Conservation (phyloP, 352 stramenopile genomes). For the Pythium inflatum region DNA sequence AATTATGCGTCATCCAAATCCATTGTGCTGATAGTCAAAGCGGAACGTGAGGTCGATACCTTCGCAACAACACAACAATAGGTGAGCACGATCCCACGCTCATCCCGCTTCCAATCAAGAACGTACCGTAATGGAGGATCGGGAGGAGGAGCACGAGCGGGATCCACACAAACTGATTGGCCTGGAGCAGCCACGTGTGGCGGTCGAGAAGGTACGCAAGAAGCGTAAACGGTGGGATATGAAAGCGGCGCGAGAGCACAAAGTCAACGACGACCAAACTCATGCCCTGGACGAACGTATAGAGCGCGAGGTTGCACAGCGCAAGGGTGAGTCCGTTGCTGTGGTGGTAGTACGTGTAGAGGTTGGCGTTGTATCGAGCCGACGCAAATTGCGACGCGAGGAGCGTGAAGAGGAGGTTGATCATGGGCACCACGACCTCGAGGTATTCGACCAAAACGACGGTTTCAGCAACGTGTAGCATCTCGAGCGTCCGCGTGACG, state of each 20-base stretch:
- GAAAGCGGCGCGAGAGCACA: not conserved
- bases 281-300: not conserved
- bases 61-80: too few species aligned
- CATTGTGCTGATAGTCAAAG: not conserved
- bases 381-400: slow-evolving; percentile 8
- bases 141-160: slow-evolving; percentile 3
- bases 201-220: slow-evolving; percentile 19
- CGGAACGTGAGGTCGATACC: not conserved
- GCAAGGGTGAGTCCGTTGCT: slow-evolving; percentile 42
- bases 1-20: too few species aligned
- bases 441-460: slow-evolving; percentile 28
- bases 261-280: too few species aligned
- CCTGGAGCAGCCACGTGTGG: slow-evolving; percentile 14
- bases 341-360: slow-evolving; percentile 59
- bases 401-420: slow-evolving; percentile 4
- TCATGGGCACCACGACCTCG: slow-evolving; percentile 8
- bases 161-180: slow-evolving; percentile 21
- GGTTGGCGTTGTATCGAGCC: slow-evolving; percentile 51
- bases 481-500: slow-evolving; percentile 10
- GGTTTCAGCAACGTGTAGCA: slow-evolving; percentile 6
- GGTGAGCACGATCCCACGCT: too few species aligned
- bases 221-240: not conserved
- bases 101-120: too few species aligned
- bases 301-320: slow-evolving; percentile 13
- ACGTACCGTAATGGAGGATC: slow-evolving; percentile 20